Conservation (phyloP, 2,329 filamentous ascomycete species). For the Immersiporthe knoxdaviesiana region DNA sequence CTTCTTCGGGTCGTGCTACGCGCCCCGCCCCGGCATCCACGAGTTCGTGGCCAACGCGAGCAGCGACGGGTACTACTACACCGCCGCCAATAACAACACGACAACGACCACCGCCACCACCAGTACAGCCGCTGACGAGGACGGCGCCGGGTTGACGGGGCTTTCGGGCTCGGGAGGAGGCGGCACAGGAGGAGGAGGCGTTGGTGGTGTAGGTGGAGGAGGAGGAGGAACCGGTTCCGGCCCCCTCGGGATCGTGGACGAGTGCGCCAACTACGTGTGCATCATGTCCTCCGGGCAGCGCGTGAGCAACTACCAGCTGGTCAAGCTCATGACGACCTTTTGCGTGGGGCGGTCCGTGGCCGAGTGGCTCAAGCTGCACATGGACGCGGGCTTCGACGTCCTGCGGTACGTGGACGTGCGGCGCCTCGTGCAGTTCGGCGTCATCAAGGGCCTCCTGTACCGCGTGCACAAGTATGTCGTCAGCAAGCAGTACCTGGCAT, state of each 20-base stretch:
- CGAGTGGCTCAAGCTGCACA: slow-evolving; percentile 82
- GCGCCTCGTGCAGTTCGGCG: slow-evolving; percentile 90
- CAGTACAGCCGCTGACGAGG: no score
- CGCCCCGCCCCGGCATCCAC: slow-evolving; percentile 75
- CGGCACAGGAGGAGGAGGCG: neutral
- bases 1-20: slow-evolving; percentile 91
- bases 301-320: slow-evolving; percentile 66
- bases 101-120: slow-evolving; percentile 2
- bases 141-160: slow-evolving; percentile 49
- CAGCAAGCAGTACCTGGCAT: slow-evolving; percentile 63
- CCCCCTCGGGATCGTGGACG: slow-evolving; percentile 60
- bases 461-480: slow-evolving; percentile 90
- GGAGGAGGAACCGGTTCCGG: neutral
- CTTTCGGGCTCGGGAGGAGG: slow-evolving; percentile 44
- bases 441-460: slow-evolving; percentile 94
- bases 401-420: slow-evolving; percentile 82
- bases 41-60: slow-evolving; percentile 73
- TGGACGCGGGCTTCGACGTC: slow-evolving; percentile 64
- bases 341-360: slow-evolving; percentile 81
- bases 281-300: slow-evolving; percentile 40
- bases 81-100: slow-evolving; percentile 9
- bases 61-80: slow-evolving; percentile 27
- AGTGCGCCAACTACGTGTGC: slow-evolving; percentile 85
- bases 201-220: neutral
- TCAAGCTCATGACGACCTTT: slow-evolving; percentile 85